A percentile compares a stretch with the other conserved stretches of the same genome.
Conservation (phyloP, 352 stramenopile genomes). For the Pythium apleroticum region DNA sequence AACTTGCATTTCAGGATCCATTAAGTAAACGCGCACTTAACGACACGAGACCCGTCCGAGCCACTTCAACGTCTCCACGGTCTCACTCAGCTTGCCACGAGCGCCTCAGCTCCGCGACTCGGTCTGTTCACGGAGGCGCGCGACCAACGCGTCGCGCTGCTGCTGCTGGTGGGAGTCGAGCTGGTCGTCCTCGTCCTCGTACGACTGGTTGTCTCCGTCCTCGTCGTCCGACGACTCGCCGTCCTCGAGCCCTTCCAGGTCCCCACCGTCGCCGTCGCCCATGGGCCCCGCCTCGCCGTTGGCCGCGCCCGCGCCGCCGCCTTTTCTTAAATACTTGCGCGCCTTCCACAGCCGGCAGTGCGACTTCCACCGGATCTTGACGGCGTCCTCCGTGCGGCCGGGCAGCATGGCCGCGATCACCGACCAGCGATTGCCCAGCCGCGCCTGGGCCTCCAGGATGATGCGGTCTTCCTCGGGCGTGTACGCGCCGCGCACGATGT, state of each 20-base stretch:
- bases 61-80: constrained; percentile 7
- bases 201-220: constrained; percentile 1
- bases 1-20: constrained; percentile 21
- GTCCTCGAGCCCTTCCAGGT: constrained; percentile 6
- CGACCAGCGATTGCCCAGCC: constrained; percentile 89
- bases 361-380: constrained; percentile 94
- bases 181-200: constrained; percentile 6
- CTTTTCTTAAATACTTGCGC: constrained; percentile 81
- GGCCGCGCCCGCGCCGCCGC: constrained; percentile 8
- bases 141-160: constrained; percentile 1
- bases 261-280: constrained; percentile 2
- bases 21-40: constrained; percentile 26
- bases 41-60: neutral
- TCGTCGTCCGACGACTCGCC: constrained; percentile 20
- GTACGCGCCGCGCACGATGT: constrained; percentile 88
- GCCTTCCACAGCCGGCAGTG: constrained; percentile 82
- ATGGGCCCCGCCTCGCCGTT: constrained; percentile 10
- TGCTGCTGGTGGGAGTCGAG: neutral
- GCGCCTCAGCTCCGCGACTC: constrained; percentile 2
- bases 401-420: constrained; percentile 88
- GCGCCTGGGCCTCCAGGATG: constrained; percentile 82
- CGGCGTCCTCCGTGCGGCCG: constrained; percentile 86
- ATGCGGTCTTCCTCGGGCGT: constrained; percentile 87
- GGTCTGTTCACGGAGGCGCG: neutral
- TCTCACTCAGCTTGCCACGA: neutral